Base-by-base conservation (phyloP, 2,329 filamentous ascomycete species). In the Botrytis galanthina region DNA sequence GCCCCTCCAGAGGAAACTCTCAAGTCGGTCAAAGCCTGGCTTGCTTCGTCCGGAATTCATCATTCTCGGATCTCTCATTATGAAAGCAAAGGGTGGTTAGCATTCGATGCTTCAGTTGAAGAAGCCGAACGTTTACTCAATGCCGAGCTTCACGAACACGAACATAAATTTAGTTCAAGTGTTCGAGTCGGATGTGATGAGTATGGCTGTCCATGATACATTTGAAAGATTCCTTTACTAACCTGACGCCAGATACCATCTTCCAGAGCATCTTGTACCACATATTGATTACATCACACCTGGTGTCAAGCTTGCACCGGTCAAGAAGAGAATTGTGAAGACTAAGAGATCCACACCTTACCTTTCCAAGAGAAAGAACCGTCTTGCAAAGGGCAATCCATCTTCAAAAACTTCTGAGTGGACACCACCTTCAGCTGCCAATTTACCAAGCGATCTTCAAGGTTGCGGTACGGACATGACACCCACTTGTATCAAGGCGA, bases 261-360 rank as follows among this genome's bases (percentile, higher is more conserved):
- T 86, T 37, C 84, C 84, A 20, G 78, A 81, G n/a, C 79, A 83
- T 66, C 54, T 86, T 37, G 79, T 81, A 66, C 71, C 78, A 12
- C 83, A 86, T 71, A 80, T 86, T 70, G 85, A 86, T 78, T 86
- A 85, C 75, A 83, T 86, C 44, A 86, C 82, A 2, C 85, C 85
- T 1, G 84, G 83, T 35, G 79, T 85, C 66, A 84, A 84, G 46
- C 75, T 77, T 51, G 64, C 72, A 57, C 73, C 76, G 7, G 70
- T 76, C 39, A 73, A 74, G 46, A 77, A 77, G 48, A 72, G 75
- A 67, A 61, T 62, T 48, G 48, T 75, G 35, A 74, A 76, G n/a
- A 66, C 69, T 5, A 71, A 75, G 68, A 73, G 74, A 37, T 44
- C 46, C 32, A 73, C 39, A 37, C 26, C 72, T 42, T 42, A 64